Evolutionary conservation across 495 filamentous ascomycete genomes (phyloP), one percentile per base, ranked within the genome.

Genomic region (Choiromyces venosus): DNA sequence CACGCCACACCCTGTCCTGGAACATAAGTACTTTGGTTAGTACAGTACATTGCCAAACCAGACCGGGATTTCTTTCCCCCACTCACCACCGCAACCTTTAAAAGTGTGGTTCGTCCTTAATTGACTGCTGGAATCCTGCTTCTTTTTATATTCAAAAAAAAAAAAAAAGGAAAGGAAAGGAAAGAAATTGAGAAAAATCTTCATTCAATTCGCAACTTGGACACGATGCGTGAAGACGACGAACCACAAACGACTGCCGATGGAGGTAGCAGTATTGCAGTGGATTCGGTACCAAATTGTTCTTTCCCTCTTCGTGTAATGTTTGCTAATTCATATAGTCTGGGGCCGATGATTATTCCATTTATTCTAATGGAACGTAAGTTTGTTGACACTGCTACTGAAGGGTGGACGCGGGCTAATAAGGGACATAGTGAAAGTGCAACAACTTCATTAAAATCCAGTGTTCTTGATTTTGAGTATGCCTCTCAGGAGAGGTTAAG

Each of bases 361-460:
- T 74, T 40, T 74, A 74, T 35, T 71, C 61, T 16, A 74, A 65
- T 29, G 72, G 72, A 37, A 10, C 71, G 72, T 74, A 37, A 71
- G 68, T 71, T 66, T 29, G 65, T 21, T 16, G 35, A 18, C 29
- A 38, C 36, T n/a, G 37, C 12, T 8, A 12, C n/a, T 25, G 8
- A 66, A 29, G 25, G 25, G 8, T 66, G 64, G 8, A 12, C 12
- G 37, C 64, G 9, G n/a, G n/a, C 8, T 8, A 66, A 9, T 66
- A 66, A 29, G n/a, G 29, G n/a, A n/a, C 35, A 9, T 14, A 75
- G 73, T 35, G 73, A 75, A 37, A 75, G 73, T 25, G 73, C 73
- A 3, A 75, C 73, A 35, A 75, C 73, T 39, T 74, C 73, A 35
- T 33, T 75, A 8, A 73, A 69, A 35, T 74, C 73, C 2, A 75